Evolutionary conservation across 495 filamentous ascomycete species (phyloP), one percentile per base, ranked within the genome.

Genomic region (Tetracladium setigerum): DNA sequence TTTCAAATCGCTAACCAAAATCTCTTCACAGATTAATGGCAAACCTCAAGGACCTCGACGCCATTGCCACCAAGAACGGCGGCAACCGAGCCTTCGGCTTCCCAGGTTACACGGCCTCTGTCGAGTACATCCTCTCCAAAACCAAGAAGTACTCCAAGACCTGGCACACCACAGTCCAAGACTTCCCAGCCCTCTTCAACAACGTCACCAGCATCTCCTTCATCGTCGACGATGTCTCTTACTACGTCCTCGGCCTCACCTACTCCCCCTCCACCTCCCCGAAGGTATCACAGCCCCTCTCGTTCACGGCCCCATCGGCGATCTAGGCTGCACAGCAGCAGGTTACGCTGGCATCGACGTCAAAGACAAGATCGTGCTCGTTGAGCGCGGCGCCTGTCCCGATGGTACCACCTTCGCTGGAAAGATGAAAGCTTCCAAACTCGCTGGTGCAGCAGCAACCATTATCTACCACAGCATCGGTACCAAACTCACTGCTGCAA

Each of bases 11-110:
- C 44, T 38, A 40, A 30, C 33, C 24, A 27, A 38, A 30, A 59
- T 35, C 15, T 17, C 30, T 30, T 30, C 22, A 39, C 17, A 60
- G 60, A 30, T 36, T 65, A n/a, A 56, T 66, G 54, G 57, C 47
- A 27, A 62, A 58, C 34, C 54, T 60, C 14, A 47, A 56, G 17
- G 53, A 59, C 7, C 55, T 72, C 1, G 46, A 71, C 35, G 48
- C 58, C n/a, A 72, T 74, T 27, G 70, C 67, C 5, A 44, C 44
- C 12, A 54, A 52, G 2, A 67, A 72, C 47, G 67, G 68, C 2
- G 67, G 66, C 11, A 74, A 72, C 46, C 59, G 71, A 7, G 71
- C 71, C 33, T 74, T 74, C 41, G 71, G 71, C 5, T 49, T 65
- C 16, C 66, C 69, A 0, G 71, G 71, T 14, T 73, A 71, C 55